These are phyloP conservation scores for Crocinoboletus sp. DNA, from an alignment of 1,284 basidiomycete genomes.

Conservation along the genomic window DNA sequence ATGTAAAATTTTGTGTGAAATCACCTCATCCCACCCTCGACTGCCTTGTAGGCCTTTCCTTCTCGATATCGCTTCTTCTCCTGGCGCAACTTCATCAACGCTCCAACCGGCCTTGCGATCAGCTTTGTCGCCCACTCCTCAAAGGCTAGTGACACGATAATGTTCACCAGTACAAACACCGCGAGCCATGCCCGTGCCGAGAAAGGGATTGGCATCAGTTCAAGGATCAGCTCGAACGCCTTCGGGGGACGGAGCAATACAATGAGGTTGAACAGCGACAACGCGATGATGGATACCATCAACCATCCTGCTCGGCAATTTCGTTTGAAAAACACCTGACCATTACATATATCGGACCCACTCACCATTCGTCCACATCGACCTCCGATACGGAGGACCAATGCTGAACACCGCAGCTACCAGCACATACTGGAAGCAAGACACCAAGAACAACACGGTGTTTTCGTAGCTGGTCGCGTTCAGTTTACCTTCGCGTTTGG, in stretches of 20 bases:
- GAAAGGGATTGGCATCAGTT: conserved; percentile 75
- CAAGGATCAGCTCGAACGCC: conserved; percentile 61
- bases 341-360: conserved; percentile 7
- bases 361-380: conserved; percentile 94
- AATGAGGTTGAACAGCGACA: conserved; percentile 71
- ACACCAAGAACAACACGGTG: conserved; percentile 88
- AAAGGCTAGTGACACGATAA: conserved; percentile 69
- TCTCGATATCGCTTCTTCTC: conserved; percentile 48
- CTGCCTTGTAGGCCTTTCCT: conserved; percentile 67
- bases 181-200: conserved; percentile 70
- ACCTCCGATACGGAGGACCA: conserved; percentile 92
- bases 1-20: no score
- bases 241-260: conserved; percentile 71
- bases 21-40: conserved; percentile 61
- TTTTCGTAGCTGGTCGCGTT: conserved; percentile 95
- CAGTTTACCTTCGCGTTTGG: conserved; percentile 61
- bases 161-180: conserved; percentile 69
- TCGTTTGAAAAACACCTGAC: conserved; percentile 9
- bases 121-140: conserved; percentile 73
- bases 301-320: conserved; percentile 55
- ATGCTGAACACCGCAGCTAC: conserved; percentile 97
- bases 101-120: conserved; percentile 55
- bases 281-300: conserved; percentile 63
- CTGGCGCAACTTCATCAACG: conserved; percentile 39
- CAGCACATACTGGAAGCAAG: conserved; percentile 98